These are phyloP conservation scores for Fibroporia radiculosa DNA, from an alignment of 768 basidiomycete species.

Conservation along the genomic window DNA sequence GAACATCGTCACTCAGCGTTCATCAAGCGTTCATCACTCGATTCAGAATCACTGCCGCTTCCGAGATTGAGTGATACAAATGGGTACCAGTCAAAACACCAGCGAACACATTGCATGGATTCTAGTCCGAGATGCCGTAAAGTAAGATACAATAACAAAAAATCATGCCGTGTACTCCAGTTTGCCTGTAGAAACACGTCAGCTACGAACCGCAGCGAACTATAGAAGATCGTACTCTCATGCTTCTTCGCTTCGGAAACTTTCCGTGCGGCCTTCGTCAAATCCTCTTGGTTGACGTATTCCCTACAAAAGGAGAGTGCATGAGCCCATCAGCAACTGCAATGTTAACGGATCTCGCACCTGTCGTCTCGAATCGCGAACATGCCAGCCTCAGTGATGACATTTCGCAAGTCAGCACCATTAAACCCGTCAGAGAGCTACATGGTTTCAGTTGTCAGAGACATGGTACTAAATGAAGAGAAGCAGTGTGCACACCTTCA, in stretches of 20 bases:
- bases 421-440: slow-evolving; percentile 90
- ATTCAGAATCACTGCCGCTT: too few species aligned
- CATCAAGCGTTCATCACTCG: too few species aligned
- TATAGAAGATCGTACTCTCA: slow-evolving; percentile 48
- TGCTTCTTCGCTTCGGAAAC: slow-evolving; percentile 97
- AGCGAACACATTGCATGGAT: too few species aligned
- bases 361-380: slow-evolving; percentile 96
- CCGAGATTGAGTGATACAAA: too few species aligned
- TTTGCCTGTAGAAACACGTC: slow-evolving; percentile 24
- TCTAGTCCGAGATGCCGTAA: too few species aligned
- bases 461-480: neutral
- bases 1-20: too few species aligned
- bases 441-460: neutral
- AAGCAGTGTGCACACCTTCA: slow-evolving; percentile 54
- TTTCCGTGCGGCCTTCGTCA: slow-evolving; percentile 94
- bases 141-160: neutral
- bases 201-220: slow-evolving; percentile 1
- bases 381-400: slow-evolving; percentile 95
- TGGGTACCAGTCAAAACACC: too few species aligned
- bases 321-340: neutral
- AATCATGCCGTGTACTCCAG: slow-evolving; percentile 35
- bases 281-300: slow-evolving; percentile 89
- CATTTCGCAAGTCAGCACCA: slow-evolving; percentile 93
- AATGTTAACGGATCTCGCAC: slow-evolving; percentile 35
- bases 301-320: slow-evolving; percentile 40